Percentiles rank a stretch among this genome's conserved stretches.
Conservation (phyloP, 75 land plant genomes). For the Azolla pinnata region DNA sequence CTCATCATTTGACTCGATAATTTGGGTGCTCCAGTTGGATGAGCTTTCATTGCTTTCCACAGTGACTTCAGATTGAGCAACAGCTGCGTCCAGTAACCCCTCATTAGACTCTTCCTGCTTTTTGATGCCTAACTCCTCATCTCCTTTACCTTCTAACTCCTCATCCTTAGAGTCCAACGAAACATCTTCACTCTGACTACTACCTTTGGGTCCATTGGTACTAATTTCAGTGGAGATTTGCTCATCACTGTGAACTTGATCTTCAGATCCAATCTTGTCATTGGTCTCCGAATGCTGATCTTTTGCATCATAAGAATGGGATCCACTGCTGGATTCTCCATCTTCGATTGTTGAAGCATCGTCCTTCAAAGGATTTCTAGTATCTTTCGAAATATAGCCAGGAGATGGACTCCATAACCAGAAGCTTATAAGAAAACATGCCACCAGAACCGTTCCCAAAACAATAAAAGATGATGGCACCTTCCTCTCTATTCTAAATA, state of each 20-base stretch:
- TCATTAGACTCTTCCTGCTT: not conserved
- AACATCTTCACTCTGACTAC: not conserved
- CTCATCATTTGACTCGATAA: constrained; percentile 46
- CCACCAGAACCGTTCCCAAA: constrained; percentile 1
- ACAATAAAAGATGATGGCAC: not conserved
- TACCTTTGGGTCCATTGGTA: not conserved
- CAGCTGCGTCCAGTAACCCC: constrained; percentile 8
- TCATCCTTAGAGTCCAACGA: not conserved
- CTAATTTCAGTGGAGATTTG: not conserved
- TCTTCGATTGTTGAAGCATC: not conserved
- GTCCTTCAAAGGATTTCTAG: not conserved
- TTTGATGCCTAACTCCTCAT: not conserved
- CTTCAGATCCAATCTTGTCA: not conserved
- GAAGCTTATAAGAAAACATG: not conserved
- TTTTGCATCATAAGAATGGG: not conserved
- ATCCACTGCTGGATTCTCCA: not conserved
- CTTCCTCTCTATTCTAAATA: not conserved
- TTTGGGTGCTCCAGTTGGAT: constrained; percentile 46
- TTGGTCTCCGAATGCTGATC: not conserved
- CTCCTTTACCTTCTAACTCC: not conserved
- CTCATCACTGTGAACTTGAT: too few species aligned
- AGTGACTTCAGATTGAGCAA: constrained; percentile 30
- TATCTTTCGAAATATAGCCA: not conserved
- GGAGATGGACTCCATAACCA: not conserved
- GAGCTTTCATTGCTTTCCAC: constrained; percentile 31